Base-by-base conservation (phyloP, 2,329 filamentous ascomycete species). In the Colletotrichum somersetense region DNA sequence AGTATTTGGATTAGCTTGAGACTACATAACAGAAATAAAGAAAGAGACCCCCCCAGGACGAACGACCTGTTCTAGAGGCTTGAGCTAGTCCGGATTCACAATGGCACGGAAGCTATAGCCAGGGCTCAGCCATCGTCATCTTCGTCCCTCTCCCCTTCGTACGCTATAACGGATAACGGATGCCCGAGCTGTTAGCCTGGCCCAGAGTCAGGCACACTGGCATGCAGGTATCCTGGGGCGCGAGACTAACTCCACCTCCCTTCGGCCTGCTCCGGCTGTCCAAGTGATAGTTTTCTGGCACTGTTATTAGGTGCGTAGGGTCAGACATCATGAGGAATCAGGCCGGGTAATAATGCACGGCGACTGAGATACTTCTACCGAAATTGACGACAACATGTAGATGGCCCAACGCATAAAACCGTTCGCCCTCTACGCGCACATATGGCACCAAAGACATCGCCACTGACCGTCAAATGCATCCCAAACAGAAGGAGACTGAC, bases 141-240 rank as follows among this genome's bases (percentile, higher is more conserved):
- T 20, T 20, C 18, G 42, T 20, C 42, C 61, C 26, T 38, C 35
- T 26, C 44, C 8, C 46, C 23, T 48, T 26, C 46, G 11, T 44
- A 48, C 7, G 3, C 20, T 48, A 8, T 35, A 53, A 58, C 40
- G 18, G 52, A 64, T 30, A 30, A 30, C 30, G 30, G 30, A 30
- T 30, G 30, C 3, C 30, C 30, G 40, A 50, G 35, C 16, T 33
- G 50, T 42, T 14, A 59, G 18, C 7, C 16, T 18, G 42, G 42
- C 5, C 30, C 30, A 30, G 30, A 20, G 1, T 5, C 18, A 44
- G 5, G 6, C 33, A 50, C 3, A 42, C 26, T 65, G 14, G 11
- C 57, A 42, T 42, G 57, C 57, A 67, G 38, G 57, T 57, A 40
- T 55, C 48, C 48, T 26, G n/a, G 65, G 30, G 7, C 7, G 14